These are phyloP conservation scores for Mycena capillaripes DNA, from an alignment of 768 basidiomycete genomes.

Conservation along the genomic window DNA sequence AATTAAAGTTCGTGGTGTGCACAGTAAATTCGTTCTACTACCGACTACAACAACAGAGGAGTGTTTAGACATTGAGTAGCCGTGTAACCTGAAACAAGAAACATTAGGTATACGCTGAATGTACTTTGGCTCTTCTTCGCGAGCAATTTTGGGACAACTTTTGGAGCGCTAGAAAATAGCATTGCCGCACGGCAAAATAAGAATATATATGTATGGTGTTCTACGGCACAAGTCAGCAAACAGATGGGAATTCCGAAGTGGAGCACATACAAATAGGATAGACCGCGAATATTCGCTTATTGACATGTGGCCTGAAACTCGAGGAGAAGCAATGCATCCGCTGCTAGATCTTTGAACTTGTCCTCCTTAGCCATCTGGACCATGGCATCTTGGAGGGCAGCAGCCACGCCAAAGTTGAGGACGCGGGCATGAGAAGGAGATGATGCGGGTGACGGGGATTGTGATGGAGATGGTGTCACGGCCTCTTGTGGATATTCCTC, in stretches of 20 bases:
- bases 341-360: conserved; percentile 10
- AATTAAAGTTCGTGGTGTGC: no score
- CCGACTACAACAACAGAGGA: conserved; percentile 17
- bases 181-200: not conserved
- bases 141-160: conserved; percentile 29
- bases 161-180: not conserved
- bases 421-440: conserved; percentile 29
- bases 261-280: conserved; percentile 20
- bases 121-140: not conserved
- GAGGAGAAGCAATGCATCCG: conserved; percentile 31
- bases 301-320: conserved; percentile 32
- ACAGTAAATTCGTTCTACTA: not conserved
- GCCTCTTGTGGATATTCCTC: conserved; percentile 34
- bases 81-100: no score
- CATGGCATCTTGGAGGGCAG: conserved; percentile 31
- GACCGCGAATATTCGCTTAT: not conserved
- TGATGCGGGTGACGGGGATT: conserved; percentile 24
- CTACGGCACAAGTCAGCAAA: conserved; percentile 3
- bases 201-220: conserved; percentile 16
- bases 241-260: not conserved
- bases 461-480: conserved; percentile 33
- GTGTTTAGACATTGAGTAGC: not conserved
- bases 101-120: conserved; percentile 22
- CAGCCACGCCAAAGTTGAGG: conserved; percentile 21
- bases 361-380: conserved; percentile 11